Conservation (phyloP, 331 rosid genomes). For the Saraca asoca region DNA sequence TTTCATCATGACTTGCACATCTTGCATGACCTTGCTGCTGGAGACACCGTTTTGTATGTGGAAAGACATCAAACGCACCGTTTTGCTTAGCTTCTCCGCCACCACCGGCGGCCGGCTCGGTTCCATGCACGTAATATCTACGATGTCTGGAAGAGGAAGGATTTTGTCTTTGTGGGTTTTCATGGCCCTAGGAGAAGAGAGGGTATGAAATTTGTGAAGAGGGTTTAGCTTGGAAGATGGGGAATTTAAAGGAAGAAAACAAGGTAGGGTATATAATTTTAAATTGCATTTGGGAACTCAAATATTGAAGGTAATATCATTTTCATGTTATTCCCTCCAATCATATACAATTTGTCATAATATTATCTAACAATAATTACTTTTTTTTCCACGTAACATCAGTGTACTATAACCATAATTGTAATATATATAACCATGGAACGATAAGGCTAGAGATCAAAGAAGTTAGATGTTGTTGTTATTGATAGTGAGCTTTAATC, state of each 20-base stretch:
- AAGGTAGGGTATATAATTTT: constrained; percentile 4
- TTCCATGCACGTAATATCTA: constrained; percentile 46
- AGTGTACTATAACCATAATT: no score
- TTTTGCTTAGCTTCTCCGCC: constrained; percentile 52
- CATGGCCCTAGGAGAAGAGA: constrained; percentile 12
- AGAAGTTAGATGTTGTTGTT: constrained; percentile 33
- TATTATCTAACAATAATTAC: no score
- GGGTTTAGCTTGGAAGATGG: constrained; percentile 24
- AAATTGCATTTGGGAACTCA: no score
- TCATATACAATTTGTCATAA: no score
- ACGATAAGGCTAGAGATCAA: constrained; percentile 38
- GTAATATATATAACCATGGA: no score
- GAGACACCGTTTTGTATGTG: constrained; percentile 52
- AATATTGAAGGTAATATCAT: no score
- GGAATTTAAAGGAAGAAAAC: constrained; percentile 33
- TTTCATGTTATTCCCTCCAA: no score
- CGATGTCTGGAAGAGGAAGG: constrained; percentile 28
- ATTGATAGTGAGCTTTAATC: constrained; percentile 38
- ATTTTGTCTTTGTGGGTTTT: constrained; percentile 19
- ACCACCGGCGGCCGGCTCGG: constrained; percentile 37
- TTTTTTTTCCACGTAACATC: no score
- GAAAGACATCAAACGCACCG: constrained; percentile 54
- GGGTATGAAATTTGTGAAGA: constrained; percentile 33
- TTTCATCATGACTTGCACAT: constrained; percentile 41
- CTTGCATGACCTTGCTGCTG: constrained; percentile 45